Evolutionary conservation across 495 filamentous ascomycete genomes (phyloP).

Genomic region (Aspergillus sclerotioniger): DNA sequence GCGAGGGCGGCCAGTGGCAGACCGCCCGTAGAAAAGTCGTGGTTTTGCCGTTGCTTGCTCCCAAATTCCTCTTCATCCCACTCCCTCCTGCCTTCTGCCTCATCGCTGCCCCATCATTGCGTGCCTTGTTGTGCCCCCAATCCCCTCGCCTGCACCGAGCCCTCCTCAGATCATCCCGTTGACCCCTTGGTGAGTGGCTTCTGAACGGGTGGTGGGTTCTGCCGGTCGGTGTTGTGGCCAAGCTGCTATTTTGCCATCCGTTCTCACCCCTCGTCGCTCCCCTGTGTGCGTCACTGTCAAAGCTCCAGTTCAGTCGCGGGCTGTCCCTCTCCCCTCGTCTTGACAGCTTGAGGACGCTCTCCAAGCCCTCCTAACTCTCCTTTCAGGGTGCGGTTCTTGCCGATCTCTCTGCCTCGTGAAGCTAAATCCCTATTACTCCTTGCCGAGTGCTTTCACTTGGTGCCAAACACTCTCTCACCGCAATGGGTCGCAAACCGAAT

Average conservation of each 20-base stretch:
- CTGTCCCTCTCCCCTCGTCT: background rate
- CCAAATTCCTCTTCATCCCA: slow-evolving; percentile 22
- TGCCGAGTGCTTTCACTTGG: slow-evolving; percentile 11
- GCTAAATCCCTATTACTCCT: background rate
- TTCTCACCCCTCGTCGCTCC: slow-evolving; percentile 9
- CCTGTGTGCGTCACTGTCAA: slow-evolving; percentile 18
- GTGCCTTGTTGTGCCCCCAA: background rate
- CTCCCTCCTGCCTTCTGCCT: background rate
- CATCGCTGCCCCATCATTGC: slow-evolving; percentile 3
- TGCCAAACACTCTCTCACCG: slow-evolving; percentile 17
- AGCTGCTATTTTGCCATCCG: slow-evolving; percentile 23
- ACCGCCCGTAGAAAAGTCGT: slow-evolving; percentile 41
- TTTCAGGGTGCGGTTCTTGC: background rate
- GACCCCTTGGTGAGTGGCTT: background rate
- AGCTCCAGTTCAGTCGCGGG: background rate
- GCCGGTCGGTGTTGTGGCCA: slow-evolving; percentile 6
- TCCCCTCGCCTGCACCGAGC: slow-evolving; percentile 8
- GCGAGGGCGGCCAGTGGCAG: slow-evolving; percentile 30
- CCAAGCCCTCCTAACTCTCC: background rate
- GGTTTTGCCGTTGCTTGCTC: slow-evolving; percentile 39
- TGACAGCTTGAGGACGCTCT: background rate
- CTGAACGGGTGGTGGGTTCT: slow-evolving; percentile 12
- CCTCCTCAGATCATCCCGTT: background rate
- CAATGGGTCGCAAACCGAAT: slow-evolving; percentile 81
- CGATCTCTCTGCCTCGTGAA: slow-evolving; percentile 7